Percentiles rank a stretch among this genome's conserved stretches.
These are phyloP conservation scores for Gossypium thurberi DNA, from an alignment of 345 rosid genomes.

Conservation along the genomic window DNA sequence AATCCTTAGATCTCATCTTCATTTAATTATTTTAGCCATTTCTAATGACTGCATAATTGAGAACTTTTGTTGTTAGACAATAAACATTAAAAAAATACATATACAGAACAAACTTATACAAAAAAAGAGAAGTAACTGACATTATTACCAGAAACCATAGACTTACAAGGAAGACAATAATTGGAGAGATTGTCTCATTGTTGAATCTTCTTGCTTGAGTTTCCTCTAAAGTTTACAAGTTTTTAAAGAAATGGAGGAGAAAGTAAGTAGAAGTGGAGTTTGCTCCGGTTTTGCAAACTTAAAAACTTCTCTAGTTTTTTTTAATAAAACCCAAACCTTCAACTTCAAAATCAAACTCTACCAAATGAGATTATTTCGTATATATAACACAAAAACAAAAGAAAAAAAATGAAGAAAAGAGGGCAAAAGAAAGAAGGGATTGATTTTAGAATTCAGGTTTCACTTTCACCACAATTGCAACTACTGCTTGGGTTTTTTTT, in stretches of 20 bases:
- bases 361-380: neutral
- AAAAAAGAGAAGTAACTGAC: conserved; percentile 4
- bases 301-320: neutral
- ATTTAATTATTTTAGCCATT: neutral
- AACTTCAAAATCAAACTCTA: neutral
- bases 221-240: neutral
- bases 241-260: neutral
- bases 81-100: neutral
- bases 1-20: conserved; percentile 28
- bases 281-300: neutral
- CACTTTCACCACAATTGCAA: neutral
- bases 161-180: neutral
- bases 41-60: conserved; percentile 8
- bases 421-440: neutral
- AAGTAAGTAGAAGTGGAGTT: neutral
- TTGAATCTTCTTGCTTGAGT: neutral
- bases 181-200: neutral
- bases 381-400: neutral
- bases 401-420: neutral
- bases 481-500: neutral
- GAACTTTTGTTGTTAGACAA: conserved; percentile 3
- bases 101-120: neutral
- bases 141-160: conserved; percentile 1
- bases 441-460: neutral
- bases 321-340: neutral